phyloP scores from a whole-genome alignment of 2,329 filamentous ascomycete genomes.

The Dactylellina leptospora region DNA sequence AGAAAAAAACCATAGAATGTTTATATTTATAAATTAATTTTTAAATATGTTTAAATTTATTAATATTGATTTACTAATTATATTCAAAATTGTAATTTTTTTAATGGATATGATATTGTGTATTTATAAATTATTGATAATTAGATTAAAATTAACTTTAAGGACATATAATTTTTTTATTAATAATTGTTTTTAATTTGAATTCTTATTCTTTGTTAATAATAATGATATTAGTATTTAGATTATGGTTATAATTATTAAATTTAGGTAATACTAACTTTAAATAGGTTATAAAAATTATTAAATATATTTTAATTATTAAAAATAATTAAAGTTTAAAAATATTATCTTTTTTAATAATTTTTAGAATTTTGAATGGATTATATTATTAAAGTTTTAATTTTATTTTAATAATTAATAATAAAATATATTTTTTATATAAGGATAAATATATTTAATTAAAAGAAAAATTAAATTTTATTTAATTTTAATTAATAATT shows the following conservation, averaged over 20 bases:
- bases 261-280: not conserved
- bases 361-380: not conserved
- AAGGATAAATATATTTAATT: not conserved
- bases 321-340: not conserved
- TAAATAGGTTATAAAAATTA: not conserved
- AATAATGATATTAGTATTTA: not conserved
- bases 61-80: not conserved
- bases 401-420: not conserved
- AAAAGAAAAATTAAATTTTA: not conserved
- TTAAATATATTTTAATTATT: not conserved
- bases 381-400: not conserved
- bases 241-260: not conserved
- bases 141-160: not conserved
- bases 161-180: not conserved
- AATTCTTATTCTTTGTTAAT: not conserved
- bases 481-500: not conserved
- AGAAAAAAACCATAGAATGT: not conserved
- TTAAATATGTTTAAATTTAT: not conserved
- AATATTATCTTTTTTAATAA: not conserved
- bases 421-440: not conserved
- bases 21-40: not conserved
- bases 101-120: not conserved
- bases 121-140: not conserved
- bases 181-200: not conserved
- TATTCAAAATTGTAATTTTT: not conserved